Base-by-base conservation (phyloP, 768 basidiomycete genomes). In the Boletus rufocinnamomeus region DNA sequence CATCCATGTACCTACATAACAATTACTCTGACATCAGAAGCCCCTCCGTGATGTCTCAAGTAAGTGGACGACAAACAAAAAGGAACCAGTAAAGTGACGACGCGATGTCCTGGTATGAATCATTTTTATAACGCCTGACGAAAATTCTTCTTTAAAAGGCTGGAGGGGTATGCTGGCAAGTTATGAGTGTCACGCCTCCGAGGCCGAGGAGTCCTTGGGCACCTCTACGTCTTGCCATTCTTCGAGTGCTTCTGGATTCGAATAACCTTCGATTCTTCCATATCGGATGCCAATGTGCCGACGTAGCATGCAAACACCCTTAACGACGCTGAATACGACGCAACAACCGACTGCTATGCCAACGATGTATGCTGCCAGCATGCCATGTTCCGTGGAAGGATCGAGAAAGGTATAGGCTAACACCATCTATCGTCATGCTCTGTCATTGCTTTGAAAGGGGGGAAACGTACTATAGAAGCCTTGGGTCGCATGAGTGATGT, bases 391-490 rank as follows among this genome's bases (percentile, higher is more conserved):
- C 17, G 66, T 71, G 9, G 61, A 28, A 0, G 89, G 87, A 63
- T 89, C 68, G 9, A 91, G 81, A 76, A 90, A 91, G 13, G 68
- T 49, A 69, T 90, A 91, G 1, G 83, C 88, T 89, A 58, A 23
- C n/a, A 16, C 16, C 44, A 30, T n/a, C 7, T 17, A 13, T 54
- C 47, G 43, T 68, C 37, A 66, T 9, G 50, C 8, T 17, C 32
- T 23, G n/a, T 19, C 35, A 11, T 34, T 23, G 14, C 10, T 14
- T 6, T 23, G 27, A 35, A 35, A 32, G 2, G 52, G 77, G 25
- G 3, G 3, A 19, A 40, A 70, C 85, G 53, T 60, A 90, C 88
- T 69, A 67, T 90, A 91, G 65, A 87, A 80, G 0, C 82, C 82
- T 65, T 87, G 85, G 0, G 82, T 80, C 0, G 73, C 81, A 49